phyloP scores from a whole-genome alignment of 1,284 basidiomycete species.

The Grifola frondosa region DNA sequence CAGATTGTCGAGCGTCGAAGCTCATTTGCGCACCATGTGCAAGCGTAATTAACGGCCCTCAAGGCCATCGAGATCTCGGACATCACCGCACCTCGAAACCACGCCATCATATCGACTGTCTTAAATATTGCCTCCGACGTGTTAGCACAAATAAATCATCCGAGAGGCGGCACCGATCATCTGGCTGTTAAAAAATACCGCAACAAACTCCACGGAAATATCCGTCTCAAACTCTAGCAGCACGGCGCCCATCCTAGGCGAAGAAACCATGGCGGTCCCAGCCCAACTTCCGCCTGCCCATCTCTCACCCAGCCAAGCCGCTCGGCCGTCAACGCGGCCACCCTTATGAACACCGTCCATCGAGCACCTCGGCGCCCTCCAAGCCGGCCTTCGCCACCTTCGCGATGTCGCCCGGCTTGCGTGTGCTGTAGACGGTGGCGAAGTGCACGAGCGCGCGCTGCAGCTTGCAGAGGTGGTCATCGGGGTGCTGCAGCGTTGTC shows the following conservation, averaged over 20 bases:
- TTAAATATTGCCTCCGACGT: too few species aligned
- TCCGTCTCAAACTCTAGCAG: background rate
- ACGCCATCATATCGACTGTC: background rate
- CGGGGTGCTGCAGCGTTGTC: conserved; percentile 45
- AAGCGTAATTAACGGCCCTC: too few species aligned
- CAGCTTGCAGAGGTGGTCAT: conserved; percentile 59
- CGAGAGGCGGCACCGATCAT: background rate
- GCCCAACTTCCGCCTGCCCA: conserved; percentile 31
- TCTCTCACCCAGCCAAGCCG: conserved; percentile 50
- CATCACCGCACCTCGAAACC: background rate
- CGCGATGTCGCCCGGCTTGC: conserved; percentile 33
- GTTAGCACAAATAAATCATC: too few species aligned
- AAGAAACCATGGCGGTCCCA: conserved; percentile 25
- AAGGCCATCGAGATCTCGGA: too few species aligned
- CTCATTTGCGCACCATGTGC: too few species aligned
- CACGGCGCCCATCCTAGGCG: background rate
- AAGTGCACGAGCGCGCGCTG: conserved; percentile 55
- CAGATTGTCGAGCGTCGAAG: too few species aligned
- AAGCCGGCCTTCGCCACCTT: conserved; percentile 38
- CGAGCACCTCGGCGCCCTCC: conserved; percentile 45
- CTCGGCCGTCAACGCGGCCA: conserved; percentile 47
- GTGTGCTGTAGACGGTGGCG: conserved; percentile 43
- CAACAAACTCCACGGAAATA: background rate
- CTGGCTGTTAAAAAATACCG: background rate
- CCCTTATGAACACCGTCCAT: conserved; percentile 55